Evolutionary conservation across 176 grass and related monocot species (phyloP), one percentile per base, ranked within the genome.

Genomic region (Phragmites australis): DNA sequence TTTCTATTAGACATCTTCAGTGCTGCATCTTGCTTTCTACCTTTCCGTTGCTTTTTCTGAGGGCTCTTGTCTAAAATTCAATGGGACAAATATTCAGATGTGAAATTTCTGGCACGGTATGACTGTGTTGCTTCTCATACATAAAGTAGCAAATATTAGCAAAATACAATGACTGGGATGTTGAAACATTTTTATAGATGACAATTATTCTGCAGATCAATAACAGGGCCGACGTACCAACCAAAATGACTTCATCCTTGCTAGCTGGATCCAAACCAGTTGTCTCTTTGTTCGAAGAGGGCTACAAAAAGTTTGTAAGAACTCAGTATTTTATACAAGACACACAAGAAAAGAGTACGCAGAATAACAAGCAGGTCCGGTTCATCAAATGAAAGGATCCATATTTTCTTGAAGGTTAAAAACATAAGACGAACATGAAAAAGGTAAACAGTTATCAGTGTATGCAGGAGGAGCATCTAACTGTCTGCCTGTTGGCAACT

Each of bases 1-100:
- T 74, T 95, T 82, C 78, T 80, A 42, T 65, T 90, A 58, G 84
- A 74, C 27, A 64, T 81, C 65, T 91, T 87, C 34, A 57, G 50
- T 84, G 55, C 50, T 66, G 65, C 70, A 84, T 40, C 81, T 75
- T 87, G 64, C 48, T 89, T 91, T 41, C 62, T 88, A 50, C 71
- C 63, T 84, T 81, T 92, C 51, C 52, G 51, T 69, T 95, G 81
- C 69, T 89, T 90, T 83, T 90, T 87, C 72, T 71, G 78, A 52
- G 93, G 89, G 52, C 77, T 92, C 51, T 85, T 80, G 71, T 88
- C 93, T 92, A 85, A 72, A 82, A 69, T 54, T 72, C 70, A 80
- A 69, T 29, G 37, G 69, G 22, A 18, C 71, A 51, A 69, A 50
- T 45, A 69, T 77, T 68, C 22, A 85, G 34, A 67, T 18, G 11